Evolutionary conservation across 164 flowering plant genomes (phyloP).

Genomic region (Vitis rotundifolia): DNA sequence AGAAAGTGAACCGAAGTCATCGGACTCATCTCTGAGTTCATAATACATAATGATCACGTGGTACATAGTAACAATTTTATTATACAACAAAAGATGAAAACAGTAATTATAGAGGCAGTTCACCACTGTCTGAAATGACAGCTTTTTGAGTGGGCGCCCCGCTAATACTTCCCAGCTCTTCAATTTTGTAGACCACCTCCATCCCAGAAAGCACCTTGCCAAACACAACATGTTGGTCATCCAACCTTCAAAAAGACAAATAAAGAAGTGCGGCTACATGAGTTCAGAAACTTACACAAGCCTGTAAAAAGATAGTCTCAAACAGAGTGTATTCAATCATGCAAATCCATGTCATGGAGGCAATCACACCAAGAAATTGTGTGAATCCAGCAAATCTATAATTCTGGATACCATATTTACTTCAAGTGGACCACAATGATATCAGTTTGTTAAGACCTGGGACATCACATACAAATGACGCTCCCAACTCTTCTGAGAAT

Average conservation of each 20-base stretch:
- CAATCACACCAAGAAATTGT: no score
- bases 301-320: neutral
- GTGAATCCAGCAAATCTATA: no score
- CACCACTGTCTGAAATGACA: slow-evolving; percentile 72
- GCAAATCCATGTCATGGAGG: no score
- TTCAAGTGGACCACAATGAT: neutral
- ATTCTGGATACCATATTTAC: no score
- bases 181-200: slow-evolving; percentile 84
- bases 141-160: slow-evolving; percentile 79
- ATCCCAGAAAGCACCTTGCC: slow-evolving; percentile 93
- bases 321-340: no score
- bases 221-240: slow-evolving; percentile 90
- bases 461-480: no score
- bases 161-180: slow-evolving; percentile 69
- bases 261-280: neutral
- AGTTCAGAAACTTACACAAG: neutral
- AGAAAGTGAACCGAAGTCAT: no score
- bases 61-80: no score
- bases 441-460: no score
- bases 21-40: no score
- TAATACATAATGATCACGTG: no score
- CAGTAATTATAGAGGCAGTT: slow-evolving; percentile 29
- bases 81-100: no score
- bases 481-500: neutral
- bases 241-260: slow-evolving; percentile 60